Base-by-base conservation (phyloP, 2,329 filamentous ascomycete genomes). In the Penicillium oxalicum region DNA sequence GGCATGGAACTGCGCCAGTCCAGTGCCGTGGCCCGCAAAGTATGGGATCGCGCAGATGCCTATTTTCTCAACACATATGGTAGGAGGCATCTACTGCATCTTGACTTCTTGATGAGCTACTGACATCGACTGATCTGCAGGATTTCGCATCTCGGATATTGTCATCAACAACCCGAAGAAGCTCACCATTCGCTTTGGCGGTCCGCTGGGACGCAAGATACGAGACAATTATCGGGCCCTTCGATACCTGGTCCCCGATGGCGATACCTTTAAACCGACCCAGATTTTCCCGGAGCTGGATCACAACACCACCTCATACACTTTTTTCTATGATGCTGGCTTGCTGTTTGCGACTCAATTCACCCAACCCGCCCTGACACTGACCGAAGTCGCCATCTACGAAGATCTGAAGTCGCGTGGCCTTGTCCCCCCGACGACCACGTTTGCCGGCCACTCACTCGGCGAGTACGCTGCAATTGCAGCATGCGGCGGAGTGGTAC, bases 161-260 rank as follows among this genome's bases (percentile, higher is more conserved):
- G 91, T 97, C 68, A 91, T 88, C 77, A 96, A 96, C 77, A 97
- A 97, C 73, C 91, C 93, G 52, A 95, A 95, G 76, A 90, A 95
- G 73, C 83, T 97, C 44, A 97, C 91, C 6, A 86, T 97, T 55
- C 87, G 97, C 76, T 97, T 97, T 66, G 91, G 91, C 74, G 93
- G 93, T 40, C 87, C 90, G 53, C 86, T 88, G 48, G 91, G 91
- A 65, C 96, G 96, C 74, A 88, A 87, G 40, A 96, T 97, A 62
- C 88, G 91, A 52, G 85, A 94, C 65, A 97, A 96, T 73, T 97
- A 97, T 77, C n/a, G 37, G 37, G 37, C 37, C 90, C 37, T 96
- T 95, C 71, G 91, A 97, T 76, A 93, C 90, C 37, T 39, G 27
- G 88, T 96, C 45, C 84, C 84, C 50, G 75, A 87, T 1, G 91